Base-by-base conservation (phyloP, 225 moss, liverwort and hornwort genomes). In the Pseudisothecium myosuroides region DNA sequence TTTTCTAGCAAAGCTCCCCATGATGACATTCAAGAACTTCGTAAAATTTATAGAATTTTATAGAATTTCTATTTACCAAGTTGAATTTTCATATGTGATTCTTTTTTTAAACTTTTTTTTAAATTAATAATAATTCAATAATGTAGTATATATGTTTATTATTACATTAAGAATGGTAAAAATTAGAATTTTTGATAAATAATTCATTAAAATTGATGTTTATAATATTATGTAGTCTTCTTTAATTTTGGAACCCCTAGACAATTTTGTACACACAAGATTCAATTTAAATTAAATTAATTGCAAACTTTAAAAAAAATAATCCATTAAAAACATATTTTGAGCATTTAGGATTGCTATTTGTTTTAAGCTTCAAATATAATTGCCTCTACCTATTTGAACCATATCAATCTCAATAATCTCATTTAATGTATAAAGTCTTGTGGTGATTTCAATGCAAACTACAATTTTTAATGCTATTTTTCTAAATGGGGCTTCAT, bases 271-370 rank as follows among this genome's bases (percentile, higher is more conserved):
- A 12, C 5, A 39, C 1, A 28, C 59, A 7, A 58, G 39, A 11
- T 59, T 11, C 0, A 80, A 18, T 78, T 24, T 15, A 16, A 14
- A 81, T 8, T 31, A 19, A 31, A 31, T 7, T 15, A 23, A 14
- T 41, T 81, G 2, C 28, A 1, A 6, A 2, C 4, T 14, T 80
- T 20, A 18, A 12, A 17, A 56, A 13, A 29, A 6, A 45, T 8
- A 39, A 4, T 11, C 0, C 6, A 4, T 9, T 4, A 0, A 41
- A 21, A 45, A 22, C 10, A 16, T 0, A 10, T 32, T 63, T 47
- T 7, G 5, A 83, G 2, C 8, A 37, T 26, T 45, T 17, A 37
- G 6, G 1, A 36, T 83, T 49, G 7, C 8, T 5, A 50, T 36
- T 50, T 50, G 11, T 27, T 26, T 83, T 65, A 10, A 43, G 8